Base-by-base conservation (phyloP, 139 green algal species). In the Closterium sp. region DNA sequence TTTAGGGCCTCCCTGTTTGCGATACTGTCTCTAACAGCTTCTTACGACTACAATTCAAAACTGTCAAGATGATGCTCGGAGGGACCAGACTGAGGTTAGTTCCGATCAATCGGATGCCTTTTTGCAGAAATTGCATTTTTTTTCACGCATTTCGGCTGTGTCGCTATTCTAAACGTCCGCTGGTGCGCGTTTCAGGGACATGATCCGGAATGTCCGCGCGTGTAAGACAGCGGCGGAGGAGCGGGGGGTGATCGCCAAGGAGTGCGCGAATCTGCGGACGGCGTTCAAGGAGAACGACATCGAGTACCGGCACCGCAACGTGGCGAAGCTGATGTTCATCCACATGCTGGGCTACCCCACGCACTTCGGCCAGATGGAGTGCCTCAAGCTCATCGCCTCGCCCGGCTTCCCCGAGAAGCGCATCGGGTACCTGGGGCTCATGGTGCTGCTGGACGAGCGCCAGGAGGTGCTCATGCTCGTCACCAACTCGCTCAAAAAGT, bases 381-480 rank as follows among this genome's bases (percentile, higher is more conserved):
- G 97, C 23, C 94, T 99, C 21, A 99, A 99, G 95, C 96, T 99
- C 1, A 94, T 95, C 76, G 93, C 93, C 5, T 55, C 69, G 28
- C 34, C 34, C 12, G 55, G 64, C 0, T 95, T 93, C 83, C 91
- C 93, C 23, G 93, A 95, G 23, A 95, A 95, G 92, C 88, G 98
- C 1, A 98, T 99, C 38, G 98, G 98, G 21, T 99, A 99, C 95
- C 95, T 99, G 85, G 98, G 97, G 6, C 94, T 99, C 21, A 99
- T 98, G 97, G 93, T 99, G 43, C 94, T 99, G 92, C 95, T 99
- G 66, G 98, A 99, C 89, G 98, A 99, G 95, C 94, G 97, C 25
- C 97, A 99, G 90, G 98, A 99, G 95, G 97, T 99, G 88, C 97
- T 99, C n/a, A 99, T 99, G 98, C 96, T 99, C 66, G 98, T 99